phyloP scores from a whole-genome alignment of 257 asterid genomes.

The Echium plantagineum region DNA sequence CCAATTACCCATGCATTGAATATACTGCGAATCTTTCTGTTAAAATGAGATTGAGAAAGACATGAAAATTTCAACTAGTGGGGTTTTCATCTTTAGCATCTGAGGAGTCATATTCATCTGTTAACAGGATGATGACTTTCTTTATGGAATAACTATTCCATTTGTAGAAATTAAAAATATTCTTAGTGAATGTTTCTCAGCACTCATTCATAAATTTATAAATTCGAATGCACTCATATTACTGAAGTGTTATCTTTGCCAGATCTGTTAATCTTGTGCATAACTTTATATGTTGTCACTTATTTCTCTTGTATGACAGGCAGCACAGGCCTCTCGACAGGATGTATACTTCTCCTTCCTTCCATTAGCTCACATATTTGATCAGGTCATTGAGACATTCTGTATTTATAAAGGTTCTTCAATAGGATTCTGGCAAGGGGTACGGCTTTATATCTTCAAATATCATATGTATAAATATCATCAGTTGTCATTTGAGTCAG shows the following conservation, averaged over 20 bases:
- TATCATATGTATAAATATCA: not conserved
- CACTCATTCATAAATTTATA: not conserved
- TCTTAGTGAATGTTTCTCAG: not conserved
- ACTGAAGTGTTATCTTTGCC: not conserved
- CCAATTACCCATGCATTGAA: no score
- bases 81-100: no score
- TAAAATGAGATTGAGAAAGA: no score
- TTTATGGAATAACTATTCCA: not conserved
- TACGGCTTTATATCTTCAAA: constrained; percentile 20
- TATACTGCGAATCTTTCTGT: no score
- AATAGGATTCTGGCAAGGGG: constrained; percentile 97
- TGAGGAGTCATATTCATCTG: not conserved
- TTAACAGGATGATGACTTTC: no score
- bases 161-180: not conserved
- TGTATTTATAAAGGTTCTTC: constrained; percentile 65
- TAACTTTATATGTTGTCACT: not conserved
- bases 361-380: constrained; percentile 90
- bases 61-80: no score
- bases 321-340: constrained; percentile 51
- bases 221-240: not conserved
- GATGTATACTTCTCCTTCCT: constrained; percentile 86
- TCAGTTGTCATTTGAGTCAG: not conserved
- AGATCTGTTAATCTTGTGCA: no score
- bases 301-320: constrained; percentile 28
- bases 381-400: constrained; percentile 66